phyloP scores from a whole-genome alignment of 2,329 filamentous ascomycete species.

The Tympanopsis confertula region DNA sequence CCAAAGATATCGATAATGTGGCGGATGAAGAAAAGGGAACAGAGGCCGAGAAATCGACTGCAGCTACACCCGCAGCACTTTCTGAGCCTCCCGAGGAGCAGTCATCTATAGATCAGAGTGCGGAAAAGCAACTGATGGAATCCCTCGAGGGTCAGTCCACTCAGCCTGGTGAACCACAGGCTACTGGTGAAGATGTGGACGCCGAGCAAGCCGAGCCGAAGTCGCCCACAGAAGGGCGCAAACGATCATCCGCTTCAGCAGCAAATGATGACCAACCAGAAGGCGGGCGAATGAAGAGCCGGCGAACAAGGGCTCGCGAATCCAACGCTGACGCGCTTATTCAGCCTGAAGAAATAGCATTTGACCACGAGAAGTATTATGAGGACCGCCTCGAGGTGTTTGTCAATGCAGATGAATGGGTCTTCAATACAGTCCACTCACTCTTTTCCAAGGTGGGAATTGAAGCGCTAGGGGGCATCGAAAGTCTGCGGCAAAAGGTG shows the following conservation, averaged over 20 bases:
- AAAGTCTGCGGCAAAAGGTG: slow-evolving; percentile 14
- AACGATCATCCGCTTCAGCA: slow-evolving; percentile 48
- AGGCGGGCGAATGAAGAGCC: slow-evolving; percentile 43
- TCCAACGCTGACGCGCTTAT: slow-evolving; percentile 32
- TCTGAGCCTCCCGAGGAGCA: neutral
- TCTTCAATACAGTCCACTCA: slow-evolving; percentile 39
- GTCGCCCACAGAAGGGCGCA: slow-evolving; percentile 30
- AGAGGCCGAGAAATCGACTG: neutral
- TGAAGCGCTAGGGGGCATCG: slow-evolving; percentile 26
- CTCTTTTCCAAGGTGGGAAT: slow-evolving; percentile 38
- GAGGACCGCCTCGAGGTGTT: slow-evolving; percentile 39
- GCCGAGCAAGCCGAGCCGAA: slow-evolving; percentile 17
- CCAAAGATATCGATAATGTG: neutral
- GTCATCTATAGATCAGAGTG: neutral
- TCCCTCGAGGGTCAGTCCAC: neutral
- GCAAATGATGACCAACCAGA: slow-evolving; percentile 41
- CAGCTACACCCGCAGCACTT: neutral
- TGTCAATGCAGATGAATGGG: slow-evolving; percentile 41
- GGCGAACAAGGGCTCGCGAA: slow-evolving; percentile 47
- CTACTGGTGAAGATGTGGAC: neutral
- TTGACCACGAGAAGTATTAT: slow-evolving; percentile 39
- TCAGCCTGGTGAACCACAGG: neutral
- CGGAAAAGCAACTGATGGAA: neutral
- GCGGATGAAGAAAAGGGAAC: too few relatives aligned
- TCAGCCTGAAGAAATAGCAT: slow-evolving; percentile 30